Evolutionary conservation across 2,329 filamentous ascomycete species (phyloP).

Genomic region (Alternaria brassicae): DNA sequence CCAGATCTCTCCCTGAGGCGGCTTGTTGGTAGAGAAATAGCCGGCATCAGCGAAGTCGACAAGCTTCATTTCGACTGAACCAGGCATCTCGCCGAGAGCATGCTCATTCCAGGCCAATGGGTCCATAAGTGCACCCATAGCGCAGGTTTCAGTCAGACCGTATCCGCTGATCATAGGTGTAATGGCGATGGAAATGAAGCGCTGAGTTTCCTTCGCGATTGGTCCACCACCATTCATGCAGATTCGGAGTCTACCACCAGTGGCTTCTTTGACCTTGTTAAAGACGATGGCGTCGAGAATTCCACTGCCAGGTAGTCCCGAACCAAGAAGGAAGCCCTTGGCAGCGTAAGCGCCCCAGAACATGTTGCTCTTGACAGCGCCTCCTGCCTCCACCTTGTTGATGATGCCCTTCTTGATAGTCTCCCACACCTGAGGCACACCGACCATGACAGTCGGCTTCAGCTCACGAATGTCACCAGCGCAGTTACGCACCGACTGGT

Average conservation of each 20-base stretch:
- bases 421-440: conserved; percentile 97
- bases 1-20: conserved; percentile 91
- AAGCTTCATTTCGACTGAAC: conserved; percentile 84
- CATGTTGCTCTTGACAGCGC: conserved; percentile 73
- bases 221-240: conserved; percentile 95
- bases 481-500: conserved; percentile 85
- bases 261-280: conserved; percentile 87
- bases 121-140: conserved; percentile 81
- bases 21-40: conserved; percentile 75
- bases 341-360: conserved; percentile 74
- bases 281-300: conserved; percentile 86
- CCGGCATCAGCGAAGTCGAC: conserved; percentile 90
- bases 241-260: conserved; percentile 85
- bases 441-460: conserved; percentile 85
- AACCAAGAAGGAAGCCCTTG: conserved; percentile 66
- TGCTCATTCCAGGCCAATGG: conserved; percentile 82
- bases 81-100: conserved; percentile 79
- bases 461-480: conserved; percentile 93
- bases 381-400: conserved; percentile 75
- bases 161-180: conserved; percentile 96
- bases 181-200: conserved; percentile 89
- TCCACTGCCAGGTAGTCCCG: conserved; percentile 69
- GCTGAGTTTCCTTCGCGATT: conserved; percentile 83
- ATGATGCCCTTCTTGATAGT: conserved; percentile 95
- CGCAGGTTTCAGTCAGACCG: conserved; percentile 90